Evolutionary conservation across 2,329 filamentous ascomycete species (phyloP).

Genomic region (Pseudogymnoascus sp.): DNA sequence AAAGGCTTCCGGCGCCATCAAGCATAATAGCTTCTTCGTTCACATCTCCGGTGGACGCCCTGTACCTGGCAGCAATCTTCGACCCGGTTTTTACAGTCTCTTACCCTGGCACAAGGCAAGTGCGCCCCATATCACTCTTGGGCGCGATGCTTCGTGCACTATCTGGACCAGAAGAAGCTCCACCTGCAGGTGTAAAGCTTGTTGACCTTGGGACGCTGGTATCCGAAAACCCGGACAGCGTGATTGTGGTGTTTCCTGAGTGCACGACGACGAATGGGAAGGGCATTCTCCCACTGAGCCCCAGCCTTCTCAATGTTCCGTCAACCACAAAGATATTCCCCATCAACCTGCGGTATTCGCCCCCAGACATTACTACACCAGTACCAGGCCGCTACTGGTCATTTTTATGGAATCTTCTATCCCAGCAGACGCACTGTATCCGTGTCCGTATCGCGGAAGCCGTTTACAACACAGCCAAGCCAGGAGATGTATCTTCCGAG

Average conservation of each 20-base stretch:
- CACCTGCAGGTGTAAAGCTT: constrained; percentile 43
- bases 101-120: constrained; percentile 66
- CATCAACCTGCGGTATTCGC: constrained; percentile 81
- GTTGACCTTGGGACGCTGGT: constrained; percentile 60
- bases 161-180: constrained; percentile 46
- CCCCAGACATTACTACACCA: constrained; percentile 84
- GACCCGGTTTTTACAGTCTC: constrained; percentile 88
- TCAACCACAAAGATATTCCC: constrained; percentile 75
- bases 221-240: constrained; percentile 61
- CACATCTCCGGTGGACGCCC: constrained; percentile 84
- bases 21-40: constrained; percentile 85
- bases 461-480: constrained; percentile 47
- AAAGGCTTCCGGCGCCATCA: constrained; percentile 70
- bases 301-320: constrained; percentile 63
- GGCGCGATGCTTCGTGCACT: constrained; percentile 71
- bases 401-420: constrained; percentile 83
- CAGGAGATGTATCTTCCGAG: constrained; percentile 22
- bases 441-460: constrained; percentile 82
- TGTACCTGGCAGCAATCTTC: constrained; percentile 94
- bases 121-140: constrained; percentile 71
- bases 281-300: constrained; percentile 78
- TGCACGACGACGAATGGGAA: constrained; percentile 91
- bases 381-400: constrained; percentile 65
- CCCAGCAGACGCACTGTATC: constrained; percentile 80
- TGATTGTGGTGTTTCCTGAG: constrained; percentile 86